Base-by-base conservation (phyloP, 164 flowering plant genomes). In the Cinnamomum chago region DNA sequence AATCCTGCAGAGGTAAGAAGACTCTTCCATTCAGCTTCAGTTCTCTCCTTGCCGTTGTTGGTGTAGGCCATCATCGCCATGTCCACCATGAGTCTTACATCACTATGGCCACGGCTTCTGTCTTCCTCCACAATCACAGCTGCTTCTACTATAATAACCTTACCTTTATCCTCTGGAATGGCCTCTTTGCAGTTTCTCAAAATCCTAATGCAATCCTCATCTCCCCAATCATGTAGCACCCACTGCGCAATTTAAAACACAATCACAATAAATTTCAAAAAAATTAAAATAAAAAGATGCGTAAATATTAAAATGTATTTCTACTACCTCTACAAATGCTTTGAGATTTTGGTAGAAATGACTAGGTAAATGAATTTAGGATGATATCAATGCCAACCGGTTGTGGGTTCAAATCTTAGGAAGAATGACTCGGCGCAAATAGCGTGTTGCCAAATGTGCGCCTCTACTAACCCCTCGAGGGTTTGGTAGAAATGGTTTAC, bases 151-250 rank as follows among this genome's bases (percentile, higher is more conserved):
- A 91, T 91, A 3, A 88, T 84, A 77, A 91, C 91, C 69, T 86
- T 90, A 60, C 92, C 87, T 9, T 73, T 79, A 30, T 86, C 85
- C 35, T 71, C n/a, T 4, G 85, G 76, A 52, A 87, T 71, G 1
- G 95, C 89, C 69, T 88, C 85, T 74, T 79, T 83, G 73, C 93
- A 88, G 0, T 85, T 88, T 62, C 67, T 84, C 76, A 91, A 73
- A 14, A 89, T 87, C 4, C 65, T 50, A 67, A 91, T 81, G 83
- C 95, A 89, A 22, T 89, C 86, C 0, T 90, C 87, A 28, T 91
- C 95, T 17, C 79, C 84, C 95, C 95, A 91, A 40, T 91, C 90
- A 60, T 89, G 95, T 58, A 91, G 72, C 40, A 91, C 90, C 82
- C 80, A 82, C 93, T 91, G 62, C 70, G 62, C 69, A 80, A 40